Evolutionary conservation across 2,329 filamentous ascomycete species (phyloP).

Genomic region (Claviceps lovelessii): DNA sequence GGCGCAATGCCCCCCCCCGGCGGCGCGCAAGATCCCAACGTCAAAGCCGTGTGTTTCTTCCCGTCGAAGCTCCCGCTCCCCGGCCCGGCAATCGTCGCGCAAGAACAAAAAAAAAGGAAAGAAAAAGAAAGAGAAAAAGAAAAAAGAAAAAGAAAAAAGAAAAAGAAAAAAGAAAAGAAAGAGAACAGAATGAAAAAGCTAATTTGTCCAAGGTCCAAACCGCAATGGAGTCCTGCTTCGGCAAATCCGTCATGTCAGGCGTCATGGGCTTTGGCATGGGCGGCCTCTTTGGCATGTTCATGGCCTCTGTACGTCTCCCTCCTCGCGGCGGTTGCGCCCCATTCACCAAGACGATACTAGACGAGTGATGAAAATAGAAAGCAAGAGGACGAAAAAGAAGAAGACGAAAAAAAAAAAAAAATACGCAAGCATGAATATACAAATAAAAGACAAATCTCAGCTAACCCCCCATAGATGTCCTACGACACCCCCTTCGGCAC

Average conservation of each 20-base stretch:
- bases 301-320: constrained; percentile 64
- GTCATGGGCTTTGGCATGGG: constrained; percentile 91
- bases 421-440: no score
- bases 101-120: not conserved
- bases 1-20: constrained; percentile 12
- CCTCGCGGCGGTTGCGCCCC: not conserved
- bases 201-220: constrained; percentile 49
- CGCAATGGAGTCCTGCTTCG: constrained; percentile 82
- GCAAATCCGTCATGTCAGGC: constrained; percentile 78
- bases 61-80: not conserved
- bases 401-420: not conserved
- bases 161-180: not conserved
- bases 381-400: not conserved
- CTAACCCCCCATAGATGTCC: constrained; percentile 54
- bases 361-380: no score
- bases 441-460: no score
- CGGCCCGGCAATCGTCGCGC: not conserved
- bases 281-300: constrained; percentile 90
- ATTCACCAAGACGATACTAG: not conserved
- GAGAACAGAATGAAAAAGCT: not conserved
- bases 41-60: constrained; percentile 31
- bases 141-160: not conserved
- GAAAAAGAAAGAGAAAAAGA: not conserved
- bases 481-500: constrained; percentile 82
- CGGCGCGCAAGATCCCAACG: constrained; percentile 33